Evolutionary conservation across 352 stramenopile species (phyloP), one percentile per base, ranked within the genome.

Genomic region (Phytophthora cajani): DNA sequence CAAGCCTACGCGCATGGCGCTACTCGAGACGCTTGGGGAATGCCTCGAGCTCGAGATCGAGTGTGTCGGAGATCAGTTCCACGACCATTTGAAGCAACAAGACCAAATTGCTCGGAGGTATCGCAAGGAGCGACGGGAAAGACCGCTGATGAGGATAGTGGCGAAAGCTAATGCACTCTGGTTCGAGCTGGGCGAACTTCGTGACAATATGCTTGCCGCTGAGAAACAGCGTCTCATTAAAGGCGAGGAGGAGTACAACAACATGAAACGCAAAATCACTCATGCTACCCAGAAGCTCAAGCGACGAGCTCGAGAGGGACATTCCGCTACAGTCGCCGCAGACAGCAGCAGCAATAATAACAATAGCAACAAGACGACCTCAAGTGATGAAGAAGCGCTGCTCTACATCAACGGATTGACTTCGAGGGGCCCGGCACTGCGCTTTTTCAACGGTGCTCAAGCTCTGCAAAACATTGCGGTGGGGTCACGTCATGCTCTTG

Each of bases 1-100:
- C 3, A 90, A 90, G 62, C 77, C 84, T 42, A 93, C 79, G 5
- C 83, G 85, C 17, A 71, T 85, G 16, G 75, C 82, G 21, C 33
- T 93, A 16, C 62, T 92, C 40, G 76, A 89, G 16, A 85, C 81
- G 17, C 69, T 94, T 12, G 81, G 79, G 0, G 71, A 87, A 33
- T 90, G 79, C 33, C 40, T 94, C 0, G 64, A 76, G 50, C 81
- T 94, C 0, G 87, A 94, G 57, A 19, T 91, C 17, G 87, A 94
- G 36, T 93, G 85, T 25, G 59, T 93, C 33, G 87, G 84, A 2
- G 61, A 59, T 0, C 79, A 77, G 47, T 94, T 93, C 21, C 84
- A 92, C 58, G 56, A 75, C 0, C 74, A 91, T 54, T 81, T 94
- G 79, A 93, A 92, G 49, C 73, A 85, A 2, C 81, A 92, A 58